Evolutionary conservation across 106 monocot species (phyloP), one percentile per base, ranked within the genome.

Genomic region (Dendrobium catenatum): DNA sequence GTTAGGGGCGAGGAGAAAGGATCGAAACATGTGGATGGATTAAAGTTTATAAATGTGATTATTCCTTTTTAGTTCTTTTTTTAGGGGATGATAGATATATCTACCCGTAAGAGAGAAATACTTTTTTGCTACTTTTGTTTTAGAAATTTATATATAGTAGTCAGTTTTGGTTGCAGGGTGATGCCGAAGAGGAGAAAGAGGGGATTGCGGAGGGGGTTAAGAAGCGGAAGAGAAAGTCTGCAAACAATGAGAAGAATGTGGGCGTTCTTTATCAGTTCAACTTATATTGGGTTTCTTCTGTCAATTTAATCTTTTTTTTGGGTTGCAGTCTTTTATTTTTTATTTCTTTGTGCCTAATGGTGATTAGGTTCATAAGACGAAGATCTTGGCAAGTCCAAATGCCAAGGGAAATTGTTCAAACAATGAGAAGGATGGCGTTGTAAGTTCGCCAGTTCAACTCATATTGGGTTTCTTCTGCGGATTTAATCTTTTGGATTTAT

Each of bases 201-300:
- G 74, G 74, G 74, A 74, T 74, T 74, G 42, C 74, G 11, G 74
- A 43, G 6, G 42, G 41, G 0, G 74, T 74, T 11, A 74, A 74
- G 74, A 74, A 74, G 20, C 74, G 74, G 74, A 74, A 74, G 20
- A 43, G 74, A 74, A 42, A 43, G n/a, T 5, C 0, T 43, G 43
- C n/a, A n/a, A 43, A 8, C 8, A 43, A 42, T 43, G 43, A 8
- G 19, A 74, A 74, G 33, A 70, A 33, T n/a, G 74, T 43, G 48
- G 11, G 10, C 1, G 48, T 48, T 76, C 13, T 48, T 76, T 18
- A 42, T 19, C 31, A 10, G 51, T 13, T 51, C 51, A 51, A 13
- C 13, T 74, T 9, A 43, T 19, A 11, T 43, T 42, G 16, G 20
- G 74, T 4, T 41, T 19, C 33, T 74, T 74, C 4, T 74, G 15